phyloP scores from a whole-genome alignment of 805 yeast genomes.

The Candida bentonensis region DNA sequence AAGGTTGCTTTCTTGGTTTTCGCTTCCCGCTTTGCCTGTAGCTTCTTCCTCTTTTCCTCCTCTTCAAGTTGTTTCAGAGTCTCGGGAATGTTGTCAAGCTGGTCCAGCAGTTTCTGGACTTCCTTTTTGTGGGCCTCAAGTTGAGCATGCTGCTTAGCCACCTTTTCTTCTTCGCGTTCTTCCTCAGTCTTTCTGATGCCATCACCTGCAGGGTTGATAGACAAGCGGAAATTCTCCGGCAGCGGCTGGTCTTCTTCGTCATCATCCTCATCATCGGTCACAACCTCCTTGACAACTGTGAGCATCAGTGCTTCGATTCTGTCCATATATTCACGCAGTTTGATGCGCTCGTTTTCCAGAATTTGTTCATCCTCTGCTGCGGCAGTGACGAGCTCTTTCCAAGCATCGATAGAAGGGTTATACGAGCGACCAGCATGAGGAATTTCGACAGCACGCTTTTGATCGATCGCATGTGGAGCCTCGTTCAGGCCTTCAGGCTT shows the following conservation, averaged over 20 bases:
- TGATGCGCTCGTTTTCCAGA: constrained; percentile 48
- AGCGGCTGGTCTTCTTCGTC: constrained; percentile 16
- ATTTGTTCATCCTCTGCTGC: constrained; percentile 56
- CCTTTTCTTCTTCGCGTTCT: constrained; percentile 58
- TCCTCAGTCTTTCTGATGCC: constrained; percentile 62
- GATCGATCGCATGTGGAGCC: constrained; percentile 43
- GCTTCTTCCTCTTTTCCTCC: constrained; percentile 9
- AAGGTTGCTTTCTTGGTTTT: constrained; percentile 26
- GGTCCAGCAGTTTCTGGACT: constrained; percentile 45
- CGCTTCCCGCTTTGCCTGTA: constrained; percentile 10
- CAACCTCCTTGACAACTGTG: constrained; percentile 39
- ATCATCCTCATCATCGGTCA: constrained; percentile 15
- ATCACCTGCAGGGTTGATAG: constrained; percentile 57
- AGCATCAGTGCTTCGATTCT: constrained; percentile 53
- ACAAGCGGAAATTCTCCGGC: constrained; percentile 26
- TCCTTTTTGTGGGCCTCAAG: constrained; percentile 44
- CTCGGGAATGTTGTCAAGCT: constrained; percentile 35
- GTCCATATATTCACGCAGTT: constrained; percentile 46
- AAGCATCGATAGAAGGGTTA: constrained; percentile 73
- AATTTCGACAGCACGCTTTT: constrained; percentile 21
- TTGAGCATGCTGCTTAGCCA: constrained; percentile 32
- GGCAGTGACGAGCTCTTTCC: constrained; percentile 57
- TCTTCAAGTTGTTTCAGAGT: constrained; percentile 12
- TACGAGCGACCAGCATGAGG: constrained; percentile 88
- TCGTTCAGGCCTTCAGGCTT: constrained; percentile 33